Base-by-base conservation (phyloP, 139 green algal species). In the Ostreobium quekettii region DNA sequence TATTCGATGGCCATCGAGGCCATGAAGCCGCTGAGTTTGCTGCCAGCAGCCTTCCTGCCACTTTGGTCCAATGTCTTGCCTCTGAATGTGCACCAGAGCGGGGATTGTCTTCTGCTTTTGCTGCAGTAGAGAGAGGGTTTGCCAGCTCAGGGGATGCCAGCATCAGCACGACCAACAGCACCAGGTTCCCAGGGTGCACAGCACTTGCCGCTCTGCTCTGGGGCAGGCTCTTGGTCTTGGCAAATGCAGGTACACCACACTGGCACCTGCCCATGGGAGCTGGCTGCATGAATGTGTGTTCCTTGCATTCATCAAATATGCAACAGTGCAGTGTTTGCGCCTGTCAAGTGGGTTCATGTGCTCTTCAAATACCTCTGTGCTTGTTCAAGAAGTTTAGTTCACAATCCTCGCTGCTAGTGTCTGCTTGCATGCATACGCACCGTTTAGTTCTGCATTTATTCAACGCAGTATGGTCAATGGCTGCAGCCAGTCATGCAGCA, bases 1-100 rank as follows among this genome's bases (percentile, higher is more conserved):
- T 96, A 6, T 95, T 93, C 78, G 91, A 97, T 60, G 91, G 91
- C 5, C 91, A 97, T 80, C 64, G 86, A 26, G 79, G 80, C n/a
- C 4, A 49, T 0, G 72, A 82, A 36, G 80, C 82, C 1, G 86
- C 88, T 26, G 71, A 86, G 5, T 85, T 76, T 62, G 74, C 79
- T 24, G 62, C 73, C 6, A 22, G 36, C 3, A 39, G 81, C n/a
- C 71, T 92, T 15, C 37, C 36, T 6, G 11, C 30, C 28, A 3
- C 47, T 72, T 28, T 67, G 89, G 62, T 39, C 67, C 58, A 24
- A 26, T 0, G 32, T 30, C 8, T 79, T 69, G 73, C 47, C 2
- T 22, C 35, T 22, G 49, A 57, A 11, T 29, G 22, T 2, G 56
- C 26, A 22, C 24, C 36, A 46, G 32, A 39, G 67, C 67, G 11